Conservation (phyloP, 768 basidiomycete genomes). For the Pisolithus orientalis region DNA sequence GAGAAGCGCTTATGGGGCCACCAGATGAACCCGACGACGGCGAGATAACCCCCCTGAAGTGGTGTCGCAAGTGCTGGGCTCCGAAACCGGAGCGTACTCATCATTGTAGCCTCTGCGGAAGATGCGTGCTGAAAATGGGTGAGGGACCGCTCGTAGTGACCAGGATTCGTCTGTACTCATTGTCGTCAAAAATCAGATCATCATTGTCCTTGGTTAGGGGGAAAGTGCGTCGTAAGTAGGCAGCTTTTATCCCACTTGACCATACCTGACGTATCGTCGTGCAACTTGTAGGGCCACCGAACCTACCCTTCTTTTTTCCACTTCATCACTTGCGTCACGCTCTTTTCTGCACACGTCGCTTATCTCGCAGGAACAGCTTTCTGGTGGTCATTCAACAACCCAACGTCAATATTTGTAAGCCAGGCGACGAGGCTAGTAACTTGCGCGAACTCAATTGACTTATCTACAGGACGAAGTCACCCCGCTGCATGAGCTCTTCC, state of each 20-base stretch:
- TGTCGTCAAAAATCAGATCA: conserved; percentile 48
- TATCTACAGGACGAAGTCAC: conserved; percentile 49
- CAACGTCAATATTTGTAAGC: conserved; percentile 51
- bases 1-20: conserved; percentile 53
- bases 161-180: background rate
- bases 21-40: conserved; percentile 39
- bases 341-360: conserved; percentile 59
- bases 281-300: conserved; percentile 56
- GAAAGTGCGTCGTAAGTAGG: conserved; percentile 65
- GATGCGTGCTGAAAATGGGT: conserved; percentile 87
- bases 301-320: conserved; percentile 83
- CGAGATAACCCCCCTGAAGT: conserved; percentile 53
- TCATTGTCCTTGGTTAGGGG: conserved; percentile 81
- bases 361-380: conserved; percentile 47
- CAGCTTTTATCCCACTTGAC: background rate
- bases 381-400: conserved; percentile 60
- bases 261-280: background rate
- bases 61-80: conserved; percentile 76
- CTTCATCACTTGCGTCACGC: conserved; percentile 58
- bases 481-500: conserved; percentile 64
- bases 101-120: conserved; percentile 68
- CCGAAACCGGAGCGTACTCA: conserved; percentile 78
- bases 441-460: background rate
- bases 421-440: background rate
- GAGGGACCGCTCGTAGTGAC: conserved; percentile 16